phyloP scores from a whole-genome alignment of 768 basidiomycete genomes.

The Rhizopogon vesiculosus region DNA sequence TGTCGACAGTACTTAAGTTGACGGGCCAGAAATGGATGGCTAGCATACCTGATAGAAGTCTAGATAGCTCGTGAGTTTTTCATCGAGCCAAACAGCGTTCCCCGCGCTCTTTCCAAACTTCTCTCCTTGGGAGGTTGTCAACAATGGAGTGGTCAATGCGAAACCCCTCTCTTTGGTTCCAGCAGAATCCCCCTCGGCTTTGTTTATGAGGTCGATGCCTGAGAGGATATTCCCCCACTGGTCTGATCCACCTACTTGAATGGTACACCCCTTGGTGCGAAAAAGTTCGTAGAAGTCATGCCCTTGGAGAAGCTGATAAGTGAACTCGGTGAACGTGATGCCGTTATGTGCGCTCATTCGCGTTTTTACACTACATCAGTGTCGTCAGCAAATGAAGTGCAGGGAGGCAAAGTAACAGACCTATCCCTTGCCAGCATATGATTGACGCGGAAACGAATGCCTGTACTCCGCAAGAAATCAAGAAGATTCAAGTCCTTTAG shows the following conservation, averaged over 20 bases:
- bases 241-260: conserved; percentile 95
- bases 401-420: conserved; percentile 34
- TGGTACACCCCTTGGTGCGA: conserved; percentile 58
- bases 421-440: conserved; percentile 90
- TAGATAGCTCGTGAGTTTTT: conserved; percentile 72
- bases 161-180: conserved; percentile 41
- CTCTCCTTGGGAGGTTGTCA: conserved; percentile 84
- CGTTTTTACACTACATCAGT: conserved; percentile 61
- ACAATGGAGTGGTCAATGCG: conserved; percentile 90
- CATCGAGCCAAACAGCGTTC: conserved; percentile 91
- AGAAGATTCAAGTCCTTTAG: conserved; percentile 66
- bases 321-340: conserved; percentile 98
- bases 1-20: conserved; percentile 24
- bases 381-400: conserved; percentile 4
- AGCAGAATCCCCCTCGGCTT: conserved; percentile 20
- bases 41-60: conserved; percentile 88
- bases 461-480: conserved; percentile 80
- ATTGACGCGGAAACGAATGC: conserved; percentile 77
- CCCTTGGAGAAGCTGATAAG: conserved; percentile 95
- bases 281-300: conserved; percentile 88
- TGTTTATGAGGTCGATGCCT: conserved; percentile 86
- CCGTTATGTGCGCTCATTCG: conserved; percentile 78
- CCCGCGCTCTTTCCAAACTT: conserved; percentile 98
- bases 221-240: conserved; percentile 98
- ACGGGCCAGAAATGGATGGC: not conserved